These are phyloP conservation scores for Vanrija sp. DNA, from an alignment of 1,284 basidiomycete species.

Conservation along the genomic window DNA sequence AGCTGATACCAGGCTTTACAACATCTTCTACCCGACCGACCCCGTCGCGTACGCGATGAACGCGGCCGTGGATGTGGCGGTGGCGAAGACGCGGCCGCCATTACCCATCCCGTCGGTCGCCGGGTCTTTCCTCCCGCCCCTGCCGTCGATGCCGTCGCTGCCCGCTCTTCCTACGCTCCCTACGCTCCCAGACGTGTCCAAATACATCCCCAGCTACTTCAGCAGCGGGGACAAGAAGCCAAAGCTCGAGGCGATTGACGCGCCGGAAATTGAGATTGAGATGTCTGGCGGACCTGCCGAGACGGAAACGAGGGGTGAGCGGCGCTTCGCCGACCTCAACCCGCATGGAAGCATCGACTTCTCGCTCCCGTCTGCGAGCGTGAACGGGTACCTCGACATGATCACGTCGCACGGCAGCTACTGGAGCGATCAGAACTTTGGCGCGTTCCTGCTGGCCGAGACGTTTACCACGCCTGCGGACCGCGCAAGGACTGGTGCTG, in stretches of 20 bases:
- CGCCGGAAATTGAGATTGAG: constrained; percentile 39
- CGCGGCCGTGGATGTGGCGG: constrained; percentile 41
- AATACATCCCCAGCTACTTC: constrained; percentile 36
- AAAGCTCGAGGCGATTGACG: constrained; percentile 3
- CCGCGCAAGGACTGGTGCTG: background rate
- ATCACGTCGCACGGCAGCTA: constrained; percentile 46
- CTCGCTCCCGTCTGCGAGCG: constrained; percentile 41
- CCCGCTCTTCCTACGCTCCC: constrained; percentile 43
- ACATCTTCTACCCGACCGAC: constrained; percentile 55
- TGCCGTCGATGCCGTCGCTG: constrained; percentile 19
- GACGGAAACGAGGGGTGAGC: constrained; percentile 41
- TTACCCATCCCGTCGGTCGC: constrained; percentile 51
- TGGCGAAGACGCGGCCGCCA: constrained; percentile 47
- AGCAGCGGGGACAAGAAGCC: constrained; percentile 2
- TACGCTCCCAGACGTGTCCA: constrained; percentile 27
- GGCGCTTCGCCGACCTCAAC: constrained; percentile 48
- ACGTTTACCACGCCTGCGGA: constrained; percentile 20
- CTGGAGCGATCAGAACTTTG: constrained; percentile 43
- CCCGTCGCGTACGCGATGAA: constrained; percentile 53
- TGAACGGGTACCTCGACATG: constrained; percentile 48
- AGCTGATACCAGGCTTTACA: constrained; percentile 42
- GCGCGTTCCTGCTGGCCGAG: constrained; percentile 46
- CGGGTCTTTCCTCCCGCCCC: constrained; percentile 39
- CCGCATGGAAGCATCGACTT: constrained; percentile 50
- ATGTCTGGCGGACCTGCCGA: constrained; percentile 39